Evolutionary conservation across 345 rosid species (phyloP), one percentile per base, ranked within the genome.

Genomic region (Eucalyptus microcorys): DNA sequence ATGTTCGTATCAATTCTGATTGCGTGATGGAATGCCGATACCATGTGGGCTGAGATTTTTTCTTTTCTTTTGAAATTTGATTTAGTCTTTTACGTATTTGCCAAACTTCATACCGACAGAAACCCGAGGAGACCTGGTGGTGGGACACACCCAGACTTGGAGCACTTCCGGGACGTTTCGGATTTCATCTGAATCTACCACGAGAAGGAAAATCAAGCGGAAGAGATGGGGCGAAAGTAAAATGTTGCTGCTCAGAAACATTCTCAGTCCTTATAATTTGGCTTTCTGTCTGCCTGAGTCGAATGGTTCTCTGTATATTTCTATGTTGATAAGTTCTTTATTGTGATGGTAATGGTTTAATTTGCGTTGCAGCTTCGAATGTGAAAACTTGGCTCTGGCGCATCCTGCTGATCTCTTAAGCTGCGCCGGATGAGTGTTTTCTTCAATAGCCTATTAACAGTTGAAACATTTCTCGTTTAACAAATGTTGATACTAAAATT

Each of bases 141-240:
- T 4, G 93, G 95, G 49, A 89, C 91, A 87, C 98, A 97, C 92
- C 99, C 97, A 3, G 99, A 96, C 89, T 94, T 97, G n/a, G 93
- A 95, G 91, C 97, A 93, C 22, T 95, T 95, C 21, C 92, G 93
- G 8, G 90, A 88, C 81, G 95, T 91, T 87, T 90, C 96, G 3
- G 99, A 94, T 90, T 95, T 91, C 87, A 96, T 97, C 86, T 88
- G 49, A 55, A 37, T 76, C 27, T 10, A 71, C 83, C 42, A 21
- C 15, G 7, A 19, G 83, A 76, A 76, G 47, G 37, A 13, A 76
- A 76, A 19, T 24, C 7, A 37, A 76, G 4, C 1, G 83, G 83
- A 34, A 37, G 81, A 71, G 45, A 71, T 42, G 22, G 3, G 26
- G 26, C 45, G 40, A 34, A 22, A 76, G 45, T 76, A 10, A 37